Evolutionary conservation across 2,329 filamentous ascomycete species (phyloP).

Genomic region (Curvularia verruculosa): DNA sequence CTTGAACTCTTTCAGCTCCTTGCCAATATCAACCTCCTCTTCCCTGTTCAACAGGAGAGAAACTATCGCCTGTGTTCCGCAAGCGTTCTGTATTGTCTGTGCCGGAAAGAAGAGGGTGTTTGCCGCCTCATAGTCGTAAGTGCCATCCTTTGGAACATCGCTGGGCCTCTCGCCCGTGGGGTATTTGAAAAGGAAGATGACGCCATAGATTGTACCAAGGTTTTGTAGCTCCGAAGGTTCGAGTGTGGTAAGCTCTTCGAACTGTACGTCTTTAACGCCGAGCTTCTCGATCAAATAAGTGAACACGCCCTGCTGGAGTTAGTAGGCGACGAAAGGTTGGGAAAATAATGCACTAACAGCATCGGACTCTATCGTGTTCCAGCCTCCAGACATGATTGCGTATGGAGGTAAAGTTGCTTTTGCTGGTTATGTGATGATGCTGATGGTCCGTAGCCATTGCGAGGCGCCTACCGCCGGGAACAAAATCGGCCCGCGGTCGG

Average conservation of each 20-base stretch:
- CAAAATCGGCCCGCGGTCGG: constrained; percentile 26
- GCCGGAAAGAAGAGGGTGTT: constrained; percentile 89
- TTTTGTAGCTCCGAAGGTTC: constrained; percentile 75
- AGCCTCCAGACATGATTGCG: constrained; percentile 27
- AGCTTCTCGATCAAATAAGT: constrained; percentile 93
- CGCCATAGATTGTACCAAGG: constrained; percentile 74
- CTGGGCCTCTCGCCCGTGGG: constrained; percentile 71
- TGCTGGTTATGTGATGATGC: constrained; percentile 17
- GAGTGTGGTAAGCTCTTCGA: constrained; percentile 92
- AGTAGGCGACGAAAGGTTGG: constrained; percentile 3
- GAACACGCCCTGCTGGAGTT: constrained; percentile 77
- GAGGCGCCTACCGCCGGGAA: constrained; percentile 24
- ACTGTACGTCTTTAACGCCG: constrained; percentile 91
- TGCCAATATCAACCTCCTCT: constrained; percentile 72
- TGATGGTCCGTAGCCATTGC: constrained; percentile 20
- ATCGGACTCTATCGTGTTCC: constrained; percentile 57
- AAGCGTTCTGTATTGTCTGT: constrained; percentile 98
- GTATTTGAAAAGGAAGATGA: constrained; percentile 99
- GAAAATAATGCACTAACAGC: constrained; percentile 66
- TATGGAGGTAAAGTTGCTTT: neutral
- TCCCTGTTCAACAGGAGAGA: constrained; percentile 89
- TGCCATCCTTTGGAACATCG: constrained; percentile 76
- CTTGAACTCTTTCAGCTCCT: constrained; percentile 75
- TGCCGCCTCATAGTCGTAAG: constrained; percentile 76
- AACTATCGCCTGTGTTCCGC: constrained; percentile 92